Conservation (phyloP, 495 filamentous ascomycete species). For the Aspergillus kassunensis region DNA sequence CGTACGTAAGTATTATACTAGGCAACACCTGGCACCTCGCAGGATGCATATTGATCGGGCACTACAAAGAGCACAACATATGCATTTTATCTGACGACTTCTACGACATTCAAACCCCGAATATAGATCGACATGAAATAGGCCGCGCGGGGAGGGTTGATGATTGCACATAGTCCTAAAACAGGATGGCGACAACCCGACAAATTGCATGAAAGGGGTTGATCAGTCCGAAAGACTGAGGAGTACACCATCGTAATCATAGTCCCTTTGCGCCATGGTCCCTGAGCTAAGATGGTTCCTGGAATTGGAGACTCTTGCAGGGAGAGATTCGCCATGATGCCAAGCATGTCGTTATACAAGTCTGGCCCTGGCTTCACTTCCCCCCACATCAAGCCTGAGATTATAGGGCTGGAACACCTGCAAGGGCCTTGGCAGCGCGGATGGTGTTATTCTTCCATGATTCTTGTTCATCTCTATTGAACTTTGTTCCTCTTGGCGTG, state of each 20-base stretch:
- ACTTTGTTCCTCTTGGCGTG: constrained; percentile 1
- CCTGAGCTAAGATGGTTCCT: too few species aligned
- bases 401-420: background rate
- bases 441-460: constrained; percentile 7
- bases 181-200: background rate
- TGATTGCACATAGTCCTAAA: background rate
- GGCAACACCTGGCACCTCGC: background rate
- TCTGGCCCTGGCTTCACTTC: background rate
- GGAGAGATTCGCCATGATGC: background rate
- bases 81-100: constrained; percentile 1
- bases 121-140: constrained; percentile 1
- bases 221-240: background rate
- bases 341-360: constrained; percentile 13
- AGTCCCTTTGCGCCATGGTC: too few species aligned
- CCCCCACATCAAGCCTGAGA: background rate
- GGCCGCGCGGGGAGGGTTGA: background rate
- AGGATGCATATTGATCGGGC: background rate
- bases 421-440: background rate
- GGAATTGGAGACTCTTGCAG: too few species aligned
- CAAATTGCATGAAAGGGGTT: background rate
- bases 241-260: too few species aligned
- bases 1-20: background rate
- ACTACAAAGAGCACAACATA: constrained; percentile 3
- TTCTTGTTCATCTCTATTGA: constrained; percentile 11
- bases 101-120: constrained; percentile 1